Percentiles rank a stretch among this genome's conserved stretches.
These are phyloP conservation scores for Debaryomycetaceae sp. DNA, from an alignment of 1,139 yeast genomes.

Conservation along the genomic window DNA sequence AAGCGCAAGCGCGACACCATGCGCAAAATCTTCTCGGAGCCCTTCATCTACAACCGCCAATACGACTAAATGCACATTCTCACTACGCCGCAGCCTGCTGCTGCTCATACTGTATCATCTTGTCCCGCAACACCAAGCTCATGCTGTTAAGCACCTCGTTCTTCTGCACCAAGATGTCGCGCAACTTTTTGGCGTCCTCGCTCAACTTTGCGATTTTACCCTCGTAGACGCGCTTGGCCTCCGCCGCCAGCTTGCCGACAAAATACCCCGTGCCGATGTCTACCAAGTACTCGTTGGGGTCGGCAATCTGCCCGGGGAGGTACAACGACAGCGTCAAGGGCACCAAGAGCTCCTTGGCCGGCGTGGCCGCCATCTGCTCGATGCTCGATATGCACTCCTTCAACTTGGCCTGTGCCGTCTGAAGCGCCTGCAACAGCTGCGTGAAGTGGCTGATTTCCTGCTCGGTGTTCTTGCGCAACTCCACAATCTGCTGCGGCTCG, in stretches of 20 bases:
- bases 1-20: slow-evolving; percentile 45
- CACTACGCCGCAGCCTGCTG: slow-evolving; percentile 18
- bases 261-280: slow-evolving; percentile 97
- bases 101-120: slow-evolving; percentile 41
- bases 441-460: slow-evolving; percentile 83
- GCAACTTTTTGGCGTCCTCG: slow-evolving; percentile 70
- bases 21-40: slow-evolving; percentile 44
- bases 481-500: slow-evolving; percentile 78
- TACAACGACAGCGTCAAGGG: slow-evolving; percentile 89
- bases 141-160: slow-evolving; percentile 48
- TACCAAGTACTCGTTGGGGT: slow-evolving; percentile 70
- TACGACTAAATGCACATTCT: slow-evolving; percentile 11
- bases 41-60: slow-evolving; percentile 45
- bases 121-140: slow-evolving; percentile 46
- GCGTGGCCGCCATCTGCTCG: slow-evolving; percentile 46
- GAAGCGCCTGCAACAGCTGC: slow-evolving; percentile 78
- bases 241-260: slow-evolving; percentile 70
- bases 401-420: slow-evolving; percentile 79
- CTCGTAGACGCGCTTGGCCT: slow-evolving; percentile 71
- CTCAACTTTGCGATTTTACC: slow-evolving; percentile 68
- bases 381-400: slow-evolving; percentile 76
- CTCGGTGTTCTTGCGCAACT: slow-evolving; percentile 79
- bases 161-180: slow-evolving; percentile 68
- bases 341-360: slow-evolving; percentile 57
- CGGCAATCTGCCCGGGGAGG: slow-evolving; percentile 73